Percentiles rank a stretch among this genome's conserved stretches.
Conservation (phyloP, 768 basidiomycete genomes). For the Lactarius sp. region DNA sequence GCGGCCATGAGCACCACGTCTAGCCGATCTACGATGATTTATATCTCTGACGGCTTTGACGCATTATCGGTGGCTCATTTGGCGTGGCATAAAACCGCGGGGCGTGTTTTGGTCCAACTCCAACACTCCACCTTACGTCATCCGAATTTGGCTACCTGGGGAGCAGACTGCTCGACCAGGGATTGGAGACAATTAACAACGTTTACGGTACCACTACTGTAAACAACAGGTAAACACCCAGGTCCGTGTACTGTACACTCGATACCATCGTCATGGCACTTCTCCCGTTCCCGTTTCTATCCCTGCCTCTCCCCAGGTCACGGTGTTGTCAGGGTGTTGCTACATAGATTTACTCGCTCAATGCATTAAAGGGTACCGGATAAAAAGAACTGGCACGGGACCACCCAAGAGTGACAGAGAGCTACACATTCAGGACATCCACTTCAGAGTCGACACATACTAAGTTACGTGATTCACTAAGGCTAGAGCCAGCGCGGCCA, state of each 20-base stretch:
- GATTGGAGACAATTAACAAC: too few relatives aligned
- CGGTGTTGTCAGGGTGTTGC: neutral
- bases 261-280: neutral
- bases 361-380: neutral
- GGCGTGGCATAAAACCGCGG: neutral
- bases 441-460: neutral
- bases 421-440: neutral
- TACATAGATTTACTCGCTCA: neutral
- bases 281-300: neutral
- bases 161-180: too few relatives aligned
- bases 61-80: neutral
- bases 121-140: neutral
- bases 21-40: neutral
- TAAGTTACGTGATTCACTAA: neutral
- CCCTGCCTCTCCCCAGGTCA: neutral
- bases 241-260: neutral
- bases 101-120: neutral
- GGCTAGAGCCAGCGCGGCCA: constrained; percentile 19
- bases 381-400: neutral
- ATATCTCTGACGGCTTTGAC: neutral
- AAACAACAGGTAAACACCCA: neutral
- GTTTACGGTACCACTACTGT: neutral
- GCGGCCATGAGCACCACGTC: constrained; percentile 32
- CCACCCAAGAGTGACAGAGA: neutral
- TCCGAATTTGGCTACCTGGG: neutral